Percentiles rank a stretch among this genome's conserved stretches.
These are phyloP conservation scores for Fallopia convolvulus DNA, from an alignment of 148 eudicot genomes.

Conservation along the genomic window DNA sequence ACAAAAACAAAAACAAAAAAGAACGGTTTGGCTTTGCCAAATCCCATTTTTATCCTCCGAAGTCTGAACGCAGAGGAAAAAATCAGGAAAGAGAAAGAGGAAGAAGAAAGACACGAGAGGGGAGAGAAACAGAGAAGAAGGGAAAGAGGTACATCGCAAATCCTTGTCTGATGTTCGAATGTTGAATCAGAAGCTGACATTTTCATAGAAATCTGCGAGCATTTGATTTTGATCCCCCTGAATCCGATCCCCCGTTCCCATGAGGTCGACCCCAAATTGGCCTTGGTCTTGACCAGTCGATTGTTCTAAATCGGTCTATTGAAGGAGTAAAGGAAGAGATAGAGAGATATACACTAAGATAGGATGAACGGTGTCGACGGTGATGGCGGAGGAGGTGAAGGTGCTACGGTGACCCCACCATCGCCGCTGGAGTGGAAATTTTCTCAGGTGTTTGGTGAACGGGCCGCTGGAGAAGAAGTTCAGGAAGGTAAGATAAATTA, in stretches of 20 bases:
- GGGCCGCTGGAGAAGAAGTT: constrained; percentile 90
- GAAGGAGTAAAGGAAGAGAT: not conserved
- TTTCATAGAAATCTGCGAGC: constrained; percentile 16
- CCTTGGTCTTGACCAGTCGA: constrained; percentile 6
- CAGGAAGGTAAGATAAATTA: constrained; percentile 58
- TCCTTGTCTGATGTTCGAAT: constrained; percentile 29
- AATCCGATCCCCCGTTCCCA: not conserved
- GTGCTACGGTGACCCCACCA: constrained; percentile 35
- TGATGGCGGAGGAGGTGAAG: constrained; percentile 34
- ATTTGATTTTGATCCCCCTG: constrained; percentile 15
- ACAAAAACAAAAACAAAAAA: not conserved
- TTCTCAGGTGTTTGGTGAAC: constrained; percentile 90
- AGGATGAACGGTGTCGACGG: constrained; percentile 61
- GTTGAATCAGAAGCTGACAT: constrained; percentile 29
- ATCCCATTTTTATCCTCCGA: constrained; percentile 30
- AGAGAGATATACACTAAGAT: constrained; percentile 10
- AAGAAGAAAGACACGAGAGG: constrained; percentile 3
- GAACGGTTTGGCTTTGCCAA: constrained; percentile 2
- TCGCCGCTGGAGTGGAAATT: constrained; percentile 82
- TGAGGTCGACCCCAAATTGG: constrained; percentile 18
- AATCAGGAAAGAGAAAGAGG: constrained; percentile 14
- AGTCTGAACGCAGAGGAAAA: constrained; percentile 12
- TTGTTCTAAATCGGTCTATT: constrained; percentile 15
- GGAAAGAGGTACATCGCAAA: constrained; percentile 10
- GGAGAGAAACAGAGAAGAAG: constrained; percentile 10